Conservation (phyloP, 2,329 filamentous ascomycete species). For the Trichophyton rubrum region DNA sequence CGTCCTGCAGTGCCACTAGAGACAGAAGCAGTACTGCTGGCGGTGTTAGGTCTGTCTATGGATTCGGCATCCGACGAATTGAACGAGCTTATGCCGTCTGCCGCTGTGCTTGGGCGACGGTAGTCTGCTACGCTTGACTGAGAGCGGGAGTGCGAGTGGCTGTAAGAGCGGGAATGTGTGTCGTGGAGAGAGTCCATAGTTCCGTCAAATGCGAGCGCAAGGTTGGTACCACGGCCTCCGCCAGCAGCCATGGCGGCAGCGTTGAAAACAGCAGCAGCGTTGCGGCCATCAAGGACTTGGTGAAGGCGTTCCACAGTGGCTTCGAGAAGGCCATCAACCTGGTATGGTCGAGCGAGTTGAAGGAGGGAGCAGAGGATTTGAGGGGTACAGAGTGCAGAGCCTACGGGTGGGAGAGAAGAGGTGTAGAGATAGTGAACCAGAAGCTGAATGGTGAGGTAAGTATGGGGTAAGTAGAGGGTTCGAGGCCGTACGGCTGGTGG, state of each 20-base stretch:
- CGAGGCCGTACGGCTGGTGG: conserved; percentile 57
- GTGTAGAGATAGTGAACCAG: conserved; percentile 91
- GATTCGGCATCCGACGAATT: conserved; percentile 30
- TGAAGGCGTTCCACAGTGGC: conserved; percentile 86
- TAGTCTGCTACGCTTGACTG: not conserved
- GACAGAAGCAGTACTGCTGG: conserved; percentile 7
- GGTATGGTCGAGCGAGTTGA: conserved; percentile 85
- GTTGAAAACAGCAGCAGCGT: conserved; percentile 94
- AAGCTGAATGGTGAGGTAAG: conserved; percentile 74
- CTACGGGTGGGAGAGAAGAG: conserved; percentile 65
- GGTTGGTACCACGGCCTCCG: conserved; percentile 71
- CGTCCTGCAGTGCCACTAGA: conserved; percentile 3
- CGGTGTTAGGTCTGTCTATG: conserved; percentile 19
- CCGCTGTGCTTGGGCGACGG: conserved; percentile 16
- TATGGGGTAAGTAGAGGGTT: conserved; percentile 86
- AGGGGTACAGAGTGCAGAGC: conserved; percentile 72
- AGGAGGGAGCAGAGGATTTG: conserved; percentile 92
- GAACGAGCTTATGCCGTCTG: conserved; percentile 22
- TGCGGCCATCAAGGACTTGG: conserved; percentile 76
- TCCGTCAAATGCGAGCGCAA: conserved; percentile 42
- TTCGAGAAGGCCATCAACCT: conserved; percentile 82
- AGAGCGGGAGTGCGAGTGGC: not conserved
- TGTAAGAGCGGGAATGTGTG: conserved; percentile 14
- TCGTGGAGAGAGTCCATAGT: conserved; percentile 33
- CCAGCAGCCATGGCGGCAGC: conserved; percentile 96